A percentile compares a stretch with the other conserved stretches of the same genome.
Conservation (phyloP, 2,329 filamentous ascomycete species). For the Colletotrichum shisoi region DNA sequence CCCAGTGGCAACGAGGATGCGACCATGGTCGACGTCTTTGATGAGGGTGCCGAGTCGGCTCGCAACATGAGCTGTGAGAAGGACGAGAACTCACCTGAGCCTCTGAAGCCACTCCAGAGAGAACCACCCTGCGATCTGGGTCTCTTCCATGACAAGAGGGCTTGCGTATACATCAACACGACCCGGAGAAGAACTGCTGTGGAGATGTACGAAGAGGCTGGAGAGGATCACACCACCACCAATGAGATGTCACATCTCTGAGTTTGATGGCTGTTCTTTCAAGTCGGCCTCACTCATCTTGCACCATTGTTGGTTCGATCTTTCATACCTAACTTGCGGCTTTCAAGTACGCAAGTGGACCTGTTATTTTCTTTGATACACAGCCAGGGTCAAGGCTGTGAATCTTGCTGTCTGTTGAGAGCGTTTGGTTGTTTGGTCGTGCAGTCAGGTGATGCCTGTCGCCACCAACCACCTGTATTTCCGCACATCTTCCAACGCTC, state of each 20-base stretch:
- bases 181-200: constrained; percentile 42
- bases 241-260: neutral
- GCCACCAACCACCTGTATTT: neutral
- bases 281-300: neutral
- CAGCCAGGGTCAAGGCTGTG: neutral
- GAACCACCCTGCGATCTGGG: constrained; percentile 39
- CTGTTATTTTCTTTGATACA: neutral
- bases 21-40: neutral
- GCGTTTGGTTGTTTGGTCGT: neutral
- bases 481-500: neutral
- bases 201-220: constrained; percentile 43
- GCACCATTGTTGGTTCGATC: neutral
- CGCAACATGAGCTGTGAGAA: neutral
- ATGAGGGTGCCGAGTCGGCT: neutral
- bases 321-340: neutral
- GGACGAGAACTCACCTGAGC: constrained; percentile 6
- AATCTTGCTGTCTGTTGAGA: neutral
- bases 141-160: constrained; percentile 39
- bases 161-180: constrained; percentile 42
- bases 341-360: neutral
- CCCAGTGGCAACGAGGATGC: neutral
- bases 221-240: neutral
- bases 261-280: neutral
- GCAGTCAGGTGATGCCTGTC: neutral
- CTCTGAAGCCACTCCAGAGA: constrained; percentile 39